A percentile compares a stretch with the other conserved stretches of the same genome.
phyloP scores from a whole-genome alignment of 345 rosid genomes.

The Hypericum perforatum region DNA sequence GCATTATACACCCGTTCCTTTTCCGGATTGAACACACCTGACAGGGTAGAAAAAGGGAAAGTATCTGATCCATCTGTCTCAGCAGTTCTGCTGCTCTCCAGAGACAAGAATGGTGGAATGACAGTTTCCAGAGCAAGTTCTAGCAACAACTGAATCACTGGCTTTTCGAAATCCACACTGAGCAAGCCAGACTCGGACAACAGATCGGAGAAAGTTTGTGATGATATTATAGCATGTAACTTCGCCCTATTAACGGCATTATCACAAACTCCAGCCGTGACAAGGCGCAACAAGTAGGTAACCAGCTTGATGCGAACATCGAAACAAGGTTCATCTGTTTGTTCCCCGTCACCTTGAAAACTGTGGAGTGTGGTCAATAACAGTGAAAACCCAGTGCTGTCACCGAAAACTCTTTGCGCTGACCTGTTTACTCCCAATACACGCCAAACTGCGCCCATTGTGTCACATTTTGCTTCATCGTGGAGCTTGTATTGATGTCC shows the following conservation, averaged over 20 bases:
- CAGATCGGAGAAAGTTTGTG: constrained; percentile 89
- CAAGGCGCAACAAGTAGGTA: constrained; percentile 74
- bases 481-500: constrained; percentile 89
- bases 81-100: constrained; percentile 39
- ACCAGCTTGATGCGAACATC: constrained; percentile 55
- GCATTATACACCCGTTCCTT: constrained; percentile 89
- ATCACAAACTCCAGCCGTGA: constrained; percentile 78
- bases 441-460: constrained; percentile 96
- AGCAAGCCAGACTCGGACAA: constrained; percentile 90
- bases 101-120: constrained; percentile 72
- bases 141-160: constrained; percentile 78
- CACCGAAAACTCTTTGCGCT: constrained; percentile 89
- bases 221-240: constrained; percentile 64
- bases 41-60: constrained; percentile 46
- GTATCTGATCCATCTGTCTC: constrained; percentile 32
- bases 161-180: constrained; percentile 86
- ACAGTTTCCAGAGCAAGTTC: constrained; percentile 97
- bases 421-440: constrained; percentile 73
- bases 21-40: constrained; percentile 58
- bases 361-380: constrained; percentile 83
- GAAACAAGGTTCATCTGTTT: constrained; percentile 44
- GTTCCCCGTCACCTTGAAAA: constrained; percentile 64
- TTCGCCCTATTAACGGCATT: constrained; percentile 76
- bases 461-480: constrained; percentile 91
- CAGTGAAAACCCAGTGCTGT: constrained; percentile 96